Evolutionary conservation across 2,329 filamentous ascomycete species (phyloP), one percentile per base, ranked within the genome.

Genomic region (Aphanoascus verrucosus): DNA sequence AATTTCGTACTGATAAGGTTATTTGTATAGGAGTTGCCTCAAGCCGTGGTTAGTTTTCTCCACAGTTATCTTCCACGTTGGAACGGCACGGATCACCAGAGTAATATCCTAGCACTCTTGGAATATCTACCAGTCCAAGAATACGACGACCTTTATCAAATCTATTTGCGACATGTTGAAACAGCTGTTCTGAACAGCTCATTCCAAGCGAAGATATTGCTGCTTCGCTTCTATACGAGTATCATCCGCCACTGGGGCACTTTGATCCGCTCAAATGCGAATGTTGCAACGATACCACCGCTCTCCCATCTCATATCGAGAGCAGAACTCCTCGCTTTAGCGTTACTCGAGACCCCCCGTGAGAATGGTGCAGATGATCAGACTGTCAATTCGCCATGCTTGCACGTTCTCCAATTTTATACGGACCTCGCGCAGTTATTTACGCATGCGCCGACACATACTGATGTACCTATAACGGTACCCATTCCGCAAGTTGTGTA

Each of bases 401-500:
- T 77, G 37, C 80, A 81, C 5, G 71, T 76, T 17, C 73, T 89
- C 14, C 75, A 86, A 34, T 81, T 83, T 63, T 89, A 91, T 68
- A 87, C 85, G 66, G 72, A 78, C 51, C 74, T 81, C 5, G 77
- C 80, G 3, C 69, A 73, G 17, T 68, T 85, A 19, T 76, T 82
- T 54, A 75, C 77, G 2, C 71, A 82, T 42, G 69, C 69, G 42
- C 60, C 67, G 1, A 67, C 81, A 8, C 75, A 79, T 47, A 68
- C 71, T 8, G 73, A 75, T 55, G 74, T 88, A 40, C 80, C 81
- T 20, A 81, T 91, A 58, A 77, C 81, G 53, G 77, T 89, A 17
- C 88, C 86, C 0, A 76, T 83, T 0, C 75, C 82, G 1, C 72
- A 78, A 2, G 76, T 88, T 8, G 74, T 90, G 19, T 93, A 93